Percentiles rank a stretch among this genome's conserved stretches.
Evolutionary conservation across 2,329 filamentous ascomycete genomes (phyloP).

Genomic region (Pseudogymnoascus sp.): DNA sequence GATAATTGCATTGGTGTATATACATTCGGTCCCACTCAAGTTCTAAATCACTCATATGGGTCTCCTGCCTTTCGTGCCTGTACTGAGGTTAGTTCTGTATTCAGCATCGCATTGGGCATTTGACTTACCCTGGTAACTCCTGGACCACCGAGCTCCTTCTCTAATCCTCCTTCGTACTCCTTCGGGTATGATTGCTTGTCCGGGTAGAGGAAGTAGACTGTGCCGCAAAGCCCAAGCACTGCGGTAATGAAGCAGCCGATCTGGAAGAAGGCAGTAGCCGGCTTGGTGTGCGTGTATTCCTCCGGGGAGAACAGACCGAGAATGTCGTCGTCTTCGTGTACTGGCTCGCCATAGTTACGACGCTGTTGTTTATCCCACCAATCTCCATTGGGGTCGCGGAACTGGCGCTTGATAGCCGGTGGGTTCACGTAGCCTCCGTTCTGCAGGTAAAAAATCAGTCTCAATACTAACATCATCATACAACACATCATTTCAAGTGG

Average conservation of each 20-base stretch:
- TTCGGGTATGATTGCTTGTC: conserved; percentile 61
- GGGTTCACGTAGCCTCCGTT: conserved; percentile 82
- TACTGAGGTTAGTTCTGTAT: conserved; percentile 14
- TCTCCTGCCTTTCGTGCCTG: conserved; percentile 39
- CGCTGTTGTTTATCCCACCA: conserved; percentile 99
- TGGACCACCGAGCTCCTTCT: conserved; percentile 65
- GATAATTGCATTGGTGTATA: conserved; percentile 10
- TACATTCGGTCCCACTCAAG: conserved; percentile 9
- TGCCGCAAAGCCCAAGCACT: conserved; percentile 56
- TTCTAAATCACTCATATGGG: conserved; percentile 7
- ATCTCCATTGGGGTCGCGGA: conserved; percentile 83
- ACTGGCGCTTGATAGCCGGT: conserved; percentile 72
- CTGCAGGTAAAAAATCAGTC: conserved; percentile 34
- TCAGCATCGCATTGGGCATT: conserved; percentile 13
- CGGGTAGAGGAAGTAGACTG: conserved; percentile 61
- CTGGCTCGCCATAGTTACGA: conserved; percentile 90
- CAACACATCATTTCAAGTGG: neutral
- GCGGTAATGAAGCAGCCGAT: conserved; percentile 57
- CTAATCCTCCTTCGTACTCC: conserved; percentile 63
- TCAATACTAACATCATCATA: neutral
- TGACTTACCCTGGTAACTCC: conserved; percentile 56
- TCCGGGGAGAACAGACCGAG: conserved; percentile 83
- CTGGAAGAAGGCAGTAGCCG: conserved; percentile 61
- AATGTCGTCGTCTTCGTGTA: conserved; percentile 93
- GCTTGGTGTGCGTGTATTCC: conserved; percentile 74